A percentile compares a stretch with the other conserved stretches of the same genome.
Evolutionary conservation across 352 stramenopile genomes (phyloP).

Genomic region (Phytopythium helicoides): DNA sequence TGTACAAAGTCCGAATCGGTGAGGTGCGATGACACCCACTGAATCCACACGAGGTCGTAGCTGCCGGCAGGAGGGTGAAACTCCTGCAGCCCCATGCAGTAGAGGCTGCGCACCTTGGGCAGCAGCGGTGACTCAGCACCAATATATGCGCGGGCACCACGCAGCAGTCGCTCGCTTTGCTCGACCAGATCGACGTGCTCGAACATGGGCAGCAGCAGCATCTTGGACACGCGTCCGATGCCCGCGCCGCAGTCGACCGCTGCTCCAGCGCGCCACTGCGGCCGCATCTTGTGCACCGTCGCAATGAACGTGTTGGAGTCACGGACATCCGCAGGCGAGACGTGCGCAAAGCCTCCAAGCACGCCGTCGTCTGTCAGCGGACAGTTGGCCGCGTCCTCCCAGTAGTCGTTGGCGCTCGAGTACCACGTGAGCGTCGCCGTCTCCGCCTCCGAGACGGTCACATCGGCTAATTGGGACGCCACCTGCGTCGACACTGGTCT

Average conservation of each 20-base stretch:
- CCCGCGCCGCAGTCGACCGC: conserved; percentile 86
- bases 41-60: conserved; percentile 97
- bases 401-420: conserved; percentile 70
- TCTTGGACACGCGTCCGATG: conserved; percentile 95
- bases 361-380: conserved; percentile 92
- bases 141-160: conserved; percentile 89
- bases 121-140: conserved; percentile 23
- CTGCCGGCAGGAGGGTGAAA: conserved; percentile 62
- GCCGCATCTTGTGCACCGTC: conserved; percentile 35
- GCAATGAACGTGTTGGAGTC: conserved; percentile 68
- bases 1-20: conserved; percentile 93
- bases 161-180: conserved; percentile 90
- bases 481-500: neutral
- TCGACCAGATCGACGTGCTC: conserved; percentile 92
- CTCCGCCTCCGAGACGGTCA: neutral
- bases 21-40: conserved; percentile 96
- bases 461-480: neutral
- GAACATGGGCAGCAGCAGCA: conserved; percentile 90
- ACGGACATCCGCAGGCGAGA: conserved; percentile 77
- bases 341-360: conserved; percentile 88
- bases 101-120: conserved; percentile 66
- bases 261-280: conserved; percentile 42
- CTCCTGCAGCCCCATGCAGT: conserved; percentile 92
- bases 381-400: conserved; percentile 91
- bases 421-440: conserved; percentile 54